Conservation (phyloP, 768 basidiomycete species). For the Suillus lakei region DNA sequence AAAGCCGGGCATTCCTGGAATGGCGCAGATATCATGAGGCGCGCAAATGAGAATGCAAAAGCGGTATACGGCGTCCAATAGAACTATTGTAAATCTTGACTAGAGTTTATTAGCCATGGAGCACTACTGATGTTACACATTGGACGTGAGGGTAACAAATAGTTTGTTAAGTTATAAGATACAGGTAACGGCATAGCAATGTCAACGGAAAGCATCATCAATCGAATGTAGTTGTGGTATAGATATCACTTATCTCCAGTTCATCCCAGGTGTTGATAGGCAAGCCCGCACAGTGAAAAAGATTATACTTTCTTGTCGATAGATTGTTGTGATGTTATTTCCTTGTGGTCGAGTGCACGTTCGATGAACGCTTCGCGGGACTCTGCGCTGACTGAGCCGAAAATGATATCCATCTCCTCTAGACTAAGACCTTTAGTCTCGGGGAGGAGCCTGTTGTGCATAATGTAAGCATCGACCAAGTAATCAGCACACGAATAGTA, state of each 20-base stretch:
- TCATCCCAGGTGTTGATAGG: not conserved
- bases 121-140: not conserved
- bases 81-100: conserved; percentile 12
- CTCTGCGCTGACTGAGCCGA: conserved; percentile 61
- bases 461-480: conserved; percentile 1
- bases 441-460: conserved; percentile 51
- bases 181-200: not conserved
- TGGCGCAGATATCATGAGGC: conserved; percentile 59
- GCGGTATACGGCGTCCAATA: conserved; percentile 54
- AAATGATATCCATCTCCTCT: conserved; percentile 62
- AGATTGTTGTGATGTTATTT: conserved; percentile 13
- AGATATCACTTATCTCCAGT: not conserved
- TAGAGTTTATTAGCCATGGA: not conserved
- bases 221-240: not conserved
- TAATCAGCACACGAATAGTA: not conserved
- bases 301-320: conserved; percentile 14
- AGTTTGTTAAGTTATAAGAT: not conserved
- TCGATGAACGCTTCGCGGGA: conserved; percentile 57
- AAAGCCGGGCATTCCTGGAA: conserved; percentile 51
- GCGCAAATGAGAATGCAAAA: conserved; percentile 67
- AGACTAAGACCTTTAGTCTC: conserved; percentile 64
- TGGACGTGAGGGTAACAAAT: conserved; percentile 5
- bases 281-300: not conserved
- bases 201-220: not conserved
- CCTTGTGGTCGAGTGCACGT: conserved; percentile 23